Evolutionary conservation across 2,329 filamentous ascomycete genomes (phyloP), one percentile per base, ranked within the genome.

Genomic region (Incumbomyces delicatus): DNA sequence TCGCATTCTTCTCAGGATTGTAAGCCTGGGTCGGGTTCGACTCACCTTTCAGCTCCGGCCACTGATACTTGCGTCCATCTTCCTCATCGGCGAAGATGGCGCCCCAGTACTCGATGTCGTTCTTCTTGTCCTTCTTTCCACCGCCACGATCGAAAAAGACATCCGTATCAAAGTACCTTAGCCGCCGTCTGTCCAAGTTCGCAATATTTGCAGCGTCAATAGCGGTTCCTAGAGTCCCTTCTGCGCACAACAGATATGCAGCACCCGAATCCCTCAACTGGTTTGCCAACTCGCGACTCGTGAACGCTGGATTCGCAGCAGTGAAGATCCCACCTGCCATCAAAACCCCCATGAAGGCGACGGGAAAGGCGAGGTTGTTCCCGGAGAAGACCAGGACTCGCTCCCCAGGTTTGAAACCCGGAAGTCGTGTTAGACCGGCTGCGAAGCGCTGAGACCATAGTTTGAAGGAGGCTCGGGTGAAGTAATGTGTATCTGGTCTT

Each of bases 261-360:
- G 83, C 79, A 0, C 74, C 79, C 43, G 78, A 80, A 60, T 87
- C 81, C 38, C 74, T 70, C 32, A 88, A 68, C 61, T 88, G 85
- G 61, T 85, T 80, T 3, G 78, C 80, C 37, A 89, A 65, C 62
- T 88, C 84, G n/a, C 81, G 68, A 0, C 75, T 67, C 1, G 83
- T 77, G 51, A 79, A 85, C 2, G 68, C 70, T 0, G 81, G 81
- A 51, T 85, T 85, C 2, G 81, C 81, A 27, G 82, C 84, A 0
- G 78, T 83, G 63, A 87, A 87, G 42, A 87, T 68, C 6, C 82
- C 83, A 6, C 82, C 81, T 0, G 83, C 81, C 75, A 85, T 85
- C 39, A 86, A 69, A 11, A 82, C 70, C 20, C 83, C 83, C 61
- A 85, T 70, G 43, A 87, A 76, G 2, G 85, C 66, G 0, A 74